Base-by-base conservation (phyloP, 2,329 filamentous ascomycete species). In the Trichoderma sp. region DNA sequence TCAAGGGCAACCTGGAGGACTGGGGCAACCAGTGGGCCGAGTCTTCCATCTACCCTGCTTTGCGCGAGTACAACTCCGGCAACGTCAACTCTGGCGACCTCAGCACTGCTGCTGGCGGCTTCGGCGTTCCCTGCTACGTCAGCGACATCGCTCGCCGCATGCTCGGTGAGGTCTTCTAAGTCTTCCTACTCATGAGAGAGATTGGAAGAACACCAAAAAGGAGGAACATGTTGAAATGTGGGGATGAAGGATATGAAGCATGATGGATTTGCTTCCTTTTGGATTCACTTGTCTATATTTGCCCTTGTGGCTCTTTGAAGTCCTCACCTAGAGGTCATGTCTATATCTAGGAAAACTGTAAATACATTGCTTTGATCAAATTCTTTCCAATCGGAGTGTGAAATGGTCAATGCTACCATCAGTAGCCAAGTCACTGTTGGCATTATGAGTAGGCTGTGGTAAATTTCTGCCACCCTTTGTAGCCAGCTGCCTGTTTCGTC, bases 31-130 rank as follows among this genome's bases (percentile, higher is more conserved):
- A 5, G 3, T 54, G 41, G 48, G 39, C 19, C 19, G 48, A n/a
- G 19, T 54, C 60, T 24, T 39, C 60, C 14, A 63, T 63, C 50
- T 63, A 63, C 60, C 60, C 60, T 52, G 60, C 60, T 17, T 50
- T 63, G 10, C 60, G 60, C 45, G 60, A 63, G 43, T 63, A 63
- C 50, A 63, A 63, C 60, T 63, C 60, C 6, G 60, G 60, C n/a
- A 63, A 50, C 30, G 60, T 63, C 19, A 15, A 63, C 26, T 9
- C 26, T 6, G 3, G 2, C 9, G 60, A 63, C 19, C 60, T 63
- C 50, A 63, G 60, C 12, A 24, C 19, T 21, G 50, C 60, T 19
- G 39, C 60, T n/a, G 50, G 50, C 9, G 60, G 60, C 41, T 63
- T 47, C 15, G 60, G 60, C 15, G 60, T 55, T 19, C 60, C 60